phyloP scores from a whole-genome alignment of 2,329 filamentous ascomycete genomes.

The Xylaria sp. region DNA sequence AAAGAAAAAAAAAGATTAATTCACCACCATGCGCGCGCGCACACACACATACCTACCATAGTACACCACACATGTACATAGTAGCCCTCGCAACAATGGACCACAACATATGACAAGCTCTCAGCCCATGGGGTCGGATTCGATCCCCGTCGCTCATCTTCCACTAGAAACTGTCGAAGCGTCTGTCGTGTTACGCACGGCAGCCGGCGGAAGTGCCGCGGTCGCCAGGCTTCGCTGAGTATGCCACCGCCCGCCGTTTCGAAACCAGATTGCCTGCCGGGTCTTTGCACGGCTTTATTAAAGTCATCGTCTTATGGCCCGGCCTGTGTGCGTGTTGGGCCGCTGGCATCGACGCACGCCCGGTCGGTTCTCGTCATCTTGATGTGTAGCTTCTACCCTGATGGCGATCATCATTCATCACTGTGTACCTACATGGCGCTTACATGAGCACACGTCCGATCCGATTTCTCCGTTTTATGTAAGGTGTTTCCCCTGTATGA shows the following conservation, averaged over 20 bases:
- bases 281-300: background rate
- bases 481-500: too few relatives aligned
- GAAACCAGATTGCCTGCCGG: conserved; percentile 12
- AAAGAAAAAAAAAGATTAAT: too few relatives aligned
- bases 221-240: conserved; percentile 18
- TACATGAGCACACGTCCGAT: too few relatives aligned
- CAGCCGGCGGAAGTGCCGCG: conserved; percentile 26
- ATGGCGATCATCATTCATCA: background rate
- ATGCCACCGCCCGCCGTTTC: conserved; percentile 22
- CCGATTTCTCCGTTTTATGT: background rate
- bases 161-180: conserved; percentile 12
- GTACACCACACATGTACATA: too few relatives aligned
- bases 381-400: background rate
- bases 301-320: background rate
- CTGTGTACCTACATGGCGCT: background rate
- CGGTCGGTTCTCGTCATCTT: background rate
- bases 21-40: too few relatives aligned
- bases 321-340: background rate
- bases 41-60: too few relatives aligned
- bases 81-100: background rate
- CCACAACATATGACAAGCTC: conserved; percentile 8
- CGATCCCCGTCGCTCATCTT: conserved; percentile 23
- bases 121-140: conserved; percentile 26
- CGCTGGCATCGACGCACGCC: background rate
- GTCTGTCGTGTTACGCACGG: conserved; percentile 25